Percentiles rank a stretch among this genome's conserved stretches.
phyloP scores from a whole-genome alignment of 2,329 filamentous ascomycete genomes.

The Pleoardoris graminearum region DNA sequence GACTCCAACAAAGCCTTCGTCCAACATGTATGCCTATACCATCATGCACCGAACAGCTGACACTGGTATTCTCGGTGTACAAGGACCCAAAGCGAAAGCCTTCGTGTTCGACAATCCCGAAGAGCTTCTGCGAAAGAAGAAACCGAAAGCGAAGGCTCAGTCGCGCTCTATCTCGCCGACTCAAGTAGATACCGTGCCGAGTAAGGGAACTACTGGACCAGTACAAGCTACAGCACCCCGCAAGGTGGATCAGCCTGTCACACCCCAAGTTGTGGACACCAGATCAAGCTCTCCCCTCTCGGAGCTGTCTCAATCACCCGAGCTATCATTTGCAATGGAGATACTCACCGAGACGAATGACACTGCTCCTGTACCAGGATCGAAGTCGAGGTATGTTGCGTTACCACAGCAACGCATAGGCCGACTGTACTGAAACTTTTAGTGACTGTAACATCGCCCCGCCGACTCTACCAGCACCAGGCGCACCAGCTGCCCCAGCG shows the following conservation, averaged over 20 bases:
- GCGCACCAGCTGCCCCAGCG: too few species aligned
- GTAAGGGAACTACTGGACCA: not conserved
- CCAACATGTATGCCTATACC: not conserved
- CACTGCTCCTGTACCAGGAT: not conserved
- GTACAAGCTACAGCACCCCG: not conserved
- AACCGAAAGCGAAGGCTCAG: not conserved
- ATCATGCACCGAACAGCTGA: slow-evolving; percentile 8
- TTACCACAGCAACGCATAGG: too few species aligned
- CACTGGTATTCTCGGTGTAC: slow-evolving; percentile 15
- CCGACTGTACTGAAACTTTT: too few species aligned
- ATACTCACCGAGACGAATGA: not conserved
- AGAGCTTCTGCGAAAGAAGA: slow-evolving; percentile 20
- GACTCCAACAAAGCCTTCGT: not conserved
- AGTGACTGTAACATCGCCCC: too few species aligned
- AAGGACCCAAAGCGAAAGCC: slow-evolving; percentile 22
- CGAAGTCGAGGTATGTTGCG: too few species aligned
- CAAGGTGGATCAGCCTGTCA: not conserved
- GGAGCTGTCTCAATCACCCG: slow-evolving; percentile 6
- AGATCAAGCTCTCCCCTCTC: slow-evolving; percentile 10
- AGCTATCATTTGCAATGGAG: not conserved
- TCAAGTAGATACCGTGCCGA: not conserved
- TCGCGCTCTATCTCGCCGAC: not conserved
- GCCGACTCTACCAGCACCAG: too few species aligned
- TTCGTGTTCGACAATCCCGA: slow-evolving; percentile 28
- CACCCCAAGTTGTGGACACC: not conserved